A percentile compares a stretch with the other conserved stretches of the same genome.
These are phyloP conservation scores for Monilinia fructigena DNA, from an alignment of 2,329 filamentous ascomycete species.

Conservation along the genomic window DNA sequence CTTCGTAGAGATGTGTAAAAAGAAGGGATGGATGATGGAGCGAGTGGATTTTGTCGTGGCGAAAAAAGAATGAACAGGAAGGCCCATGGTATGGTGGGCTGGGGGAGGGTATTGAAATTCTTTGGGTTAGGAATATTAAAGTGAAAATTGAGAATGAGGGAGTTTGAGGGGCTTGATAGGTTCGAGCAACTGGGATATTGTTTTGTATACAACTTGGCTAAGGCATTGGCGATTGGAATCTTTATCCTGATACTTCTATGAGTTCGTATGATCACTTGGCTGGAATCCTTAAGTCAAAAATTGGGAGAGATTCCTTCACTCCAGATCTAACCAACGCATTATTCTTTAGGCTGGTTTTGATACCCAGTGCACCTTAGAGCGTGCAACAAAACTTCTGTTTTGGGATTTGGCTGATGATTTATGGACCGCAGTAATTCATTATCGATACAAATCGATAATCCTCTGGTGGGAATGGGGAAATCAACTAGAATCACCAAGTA, in stretches of 20 bases:
- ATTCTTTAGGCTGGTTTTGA: too few relatives aligned
- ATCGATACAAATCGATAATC: background rate
- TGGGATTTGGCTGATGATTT: background rate
- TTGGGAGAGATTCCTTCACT: background rate
- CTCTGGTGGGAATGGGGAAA: background rate
- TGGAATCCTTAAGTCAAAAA: background rate
- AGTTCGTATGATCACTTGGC: background rate
- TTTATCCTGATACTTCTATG: too few relatives aligned
- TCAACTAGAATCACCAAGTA: background rate
- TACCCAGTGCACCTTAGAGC: background rate
- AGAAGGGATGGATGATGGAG: conserved; percentile 44
- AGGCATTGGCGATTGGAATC: background rate
- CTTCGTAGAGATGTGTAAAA: conserved; percentile 58
- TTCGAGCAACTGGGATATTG: background rate
- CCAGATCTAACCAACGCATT: background rate
- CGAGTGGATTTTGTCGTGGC: conserved; percentile 47
- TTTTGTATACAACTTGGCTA: background rate
- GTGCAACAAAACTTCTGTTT: background rate
- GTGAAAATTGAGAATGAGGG: background rate
- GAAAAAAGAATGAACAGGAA: conserved; percentile 45
- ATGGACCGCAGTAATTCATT: background rate
- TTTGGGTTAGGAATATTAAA: conserved; percentile 5
- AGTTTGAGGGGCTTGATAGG: too few relatives aligned
- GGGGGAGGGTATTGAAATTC: conserved; percentile 18
- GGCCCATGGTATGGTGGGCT: conserved; percentile 60